Conservation (phyloP, 306 rosid genomes). For the Astragalus membranaceus region DNA sequence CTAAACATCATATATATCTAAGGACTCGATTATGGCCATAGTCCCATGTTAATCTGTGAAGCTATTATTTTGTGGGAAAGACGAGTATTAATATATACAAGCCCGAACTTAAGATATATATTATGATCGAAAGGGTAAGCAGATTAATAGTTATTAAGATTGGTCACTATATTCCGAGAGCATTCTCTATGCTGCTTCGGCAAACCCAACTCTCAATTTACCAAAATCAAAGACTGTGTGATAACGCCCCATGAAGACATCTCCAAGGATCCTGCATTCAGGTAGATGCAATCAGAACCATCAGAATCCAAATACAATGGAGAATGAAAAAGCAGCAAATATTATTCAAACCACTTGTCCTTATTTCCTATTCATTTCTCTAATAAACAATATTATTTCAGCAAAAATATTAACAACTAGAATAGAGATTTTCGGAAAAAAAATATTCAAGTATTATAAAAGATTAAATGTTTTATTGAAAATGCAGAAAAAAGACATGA, state of each 20-base stretch:
- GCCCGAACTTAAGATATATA: background rate
- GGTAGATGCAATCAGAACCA: background rate
- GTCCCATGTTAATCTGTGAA: background rate
- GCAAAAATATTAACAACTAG: background rate
- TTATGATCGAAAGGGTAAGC: background rate
- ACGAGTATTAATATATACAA: background rate
- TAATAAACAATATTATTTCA: background rate
- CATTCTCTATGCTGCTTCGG: constrained; percentile 61
- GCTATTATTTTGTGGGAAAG: background rate
- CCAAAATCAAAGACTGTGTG: constrained; percentile 88
- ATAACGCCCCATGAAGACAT: constrained; percentile 86
- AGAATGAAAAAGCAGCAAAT: background rate
- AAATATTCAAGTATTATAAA: background rate
- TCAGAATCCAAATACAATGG: background rate
- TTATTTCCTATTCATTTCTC: background rate
- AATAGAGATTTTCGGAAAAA: background rate
- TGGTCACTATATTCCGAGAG: background rate
- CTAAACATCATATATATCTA: background rate
- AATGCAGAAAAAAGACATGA: background rate
- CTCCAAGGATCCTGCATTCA: constrained; percentile 79
- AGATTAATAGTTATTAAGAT: background rate
- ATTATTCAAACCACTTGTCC: background rate
- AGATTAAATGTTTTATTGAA: background rate
- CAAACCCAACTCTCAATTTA: constrained; percentile 69
- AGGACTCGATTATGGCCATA: background rate